Evolutionary conservation across 1,284 basidiomycete genomes (phyloP), one percentile per base, ranked within the genome.

Genomic region (Austroboletus novae-zelandiae): DNA sequence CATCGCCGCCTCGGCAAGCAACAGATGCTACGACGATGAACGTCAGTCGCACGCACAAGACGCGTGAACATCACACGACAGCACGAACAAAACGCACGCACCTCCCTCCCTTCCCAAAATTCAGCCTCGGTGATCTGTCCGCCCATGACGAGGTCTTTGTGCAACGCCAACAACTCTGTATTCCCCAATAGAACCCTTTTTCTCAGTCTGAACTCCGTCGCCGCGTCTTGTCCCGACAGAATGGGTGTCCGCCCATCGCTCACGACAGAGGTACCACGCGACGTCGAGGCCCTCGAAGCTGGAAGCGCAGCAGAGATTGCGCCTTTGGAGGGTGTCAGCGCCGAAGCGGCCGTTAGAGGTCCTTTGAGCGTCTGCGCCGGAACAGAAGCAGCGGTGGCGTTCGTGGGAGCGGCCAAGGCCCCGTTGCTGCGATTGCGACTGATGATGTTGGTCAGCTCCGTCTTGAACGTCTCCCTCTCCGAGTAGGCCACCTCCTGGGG

Each of bases 41-140:
- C 50, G 53, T 4, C 18, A 17, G n/a, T 35, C n/a, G 34, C n/a
- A 17, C 8, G 39, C 9, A 17, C 3, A 4, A 17, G 14, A n/a
- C 8, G 23, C 29, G 53, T 47, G 50, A 27, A 13, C 13, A 41
- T 39, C n/a, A 40, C 5, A 18, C 18, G 31, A 49, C 31, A 43
- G 9, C 8, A 17, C 32, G 25, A 18, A 7, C n/a, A n/a, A 40
- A 37, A 36, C 15, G n/a, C 10, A 57, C 50, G 53, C 64, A 94
- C 91, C 78, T 95, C 90, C 66, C 94, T 79, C 23, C 93, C 92
- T 55, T 94, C 91, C 94, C 94, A 98, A 65, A 98, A 98, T 61
- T 98, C 94, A 0, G 83, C 79, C 69, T 98, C 94, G 3, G 87
- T 87, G 29, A 97, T 90, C 58, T 93, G 88, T 25, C 85, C 86